phyloP scores from a whole-genome alignment of 805 yeast species.

The Metschnikowia henanensis region DNA sequence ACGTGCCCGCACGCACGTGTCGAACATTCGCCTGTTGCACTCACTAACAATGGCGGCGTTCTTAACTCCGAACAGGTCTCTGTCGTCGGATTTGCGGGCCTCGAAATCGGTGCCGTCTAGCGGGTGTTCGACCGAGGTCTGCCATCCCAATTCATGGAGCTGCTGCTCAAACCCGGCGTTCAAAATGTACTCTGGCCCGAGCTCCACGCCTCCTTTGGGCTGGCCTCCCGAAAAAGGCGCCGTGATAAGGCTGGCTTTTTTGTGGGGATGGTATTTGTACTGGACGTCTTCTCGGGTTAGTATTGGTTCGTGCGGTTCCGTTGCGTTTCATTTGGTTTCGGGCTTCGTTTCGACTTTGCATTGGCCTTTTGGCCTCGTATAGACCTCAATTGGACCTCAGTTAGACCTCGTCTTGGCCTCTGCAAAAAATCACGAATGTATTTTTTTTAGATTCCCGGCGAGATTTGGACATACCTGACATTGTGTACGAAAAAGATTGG shows the following conservation, averaged over 20 bases:
- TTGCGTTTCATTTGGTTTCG: no score
- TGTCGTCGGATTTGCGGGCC: slow-evolving; percentile 42
- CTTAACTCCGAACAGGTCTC: slow-evolving; percentile 55
- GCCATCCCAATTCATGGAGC: slow-evolving; percentile 73
- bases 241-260: slow-evolving; percentile 64
- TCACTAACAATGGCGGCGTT: slow-evolving; percentile 77
- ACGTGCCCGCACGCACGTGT: slow-evolving; percentile 56
- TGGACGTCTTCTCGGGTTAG: slow-evolving; percentile 25
- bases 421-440: background rate
- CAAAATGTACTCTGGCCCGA: slow-evolving; percentile 83
- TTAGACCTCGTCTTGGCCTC: no score
- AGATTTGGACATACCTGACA: slow-evolving; percentile 11
- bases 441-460: no score
- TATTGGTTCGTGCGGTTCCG: background rate
- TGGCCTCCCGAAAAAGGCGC: slow-evolving; percentile 98
- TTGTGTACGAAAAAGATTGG: background rate
- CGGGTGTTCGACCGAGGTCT: slow-evolving; percentile 51
- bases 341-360: no score
- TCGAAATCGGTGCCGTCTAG: slow-evolving; percentile 49
- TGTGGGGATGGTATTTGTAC: slow-evolving; percentile 55
- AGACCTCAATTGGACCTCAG: no score
- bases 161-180: slow-evolving; percentile 69
- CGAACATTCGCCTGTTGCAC: slow-evolving; percentile 63
- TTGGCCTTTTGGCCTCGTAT: no score
- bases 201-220: slow-evolving; percentile 89